Base-by-base conservation (phyloP, 176 grass and related monocot species). In the Panicum miliaceum region DNA sequence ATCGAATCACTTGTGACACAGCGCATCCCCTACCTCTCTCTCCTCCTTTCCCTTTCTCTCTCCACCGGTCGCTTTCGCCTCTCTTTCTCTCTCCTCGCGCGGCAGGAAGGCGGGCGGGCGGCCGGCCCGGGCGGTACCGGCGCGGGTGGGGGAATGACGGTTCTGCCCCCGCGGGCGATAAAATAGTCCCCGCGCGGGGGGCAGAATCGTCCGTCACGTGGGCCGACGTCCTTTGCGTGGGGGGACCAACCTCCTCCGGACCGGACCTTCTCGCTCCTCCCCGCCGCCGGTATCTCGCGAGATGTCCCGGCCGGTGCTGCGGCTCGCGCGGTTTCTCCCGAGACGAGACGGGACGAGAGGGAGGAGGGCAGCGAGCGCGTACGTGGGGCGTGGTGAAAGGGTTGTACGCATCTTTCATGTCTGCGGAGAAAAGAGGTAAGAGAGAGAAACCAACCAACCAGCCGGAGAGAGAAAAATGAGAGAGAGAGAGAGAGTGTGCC, bases 221-320 rank as follows among this genome's bases (percentile, higher is more conserved):
- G 77, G 60, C 85, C 77, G 63, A 86, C 87, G 88, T 83, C 78
- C 85, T 83, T 82, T 52, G 82, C 91, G 88, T 76, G 84, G 73
- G 75, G 81, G 77, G 77, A 51, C 61, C 79, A 57, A 22, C 46
- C 37, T 5, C 26, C 18, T 12, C 27, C 71, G n/a, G 67, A 3
- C 64, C 36, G 7, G 36, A 4, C 9, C 65, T 16, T 3, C 12
- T 7, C 3, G 37, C 57, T 11, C 22, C 6, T 19, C 9, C 11
- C 42, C 5, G 0, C 27, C 27, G 5, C 11, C 69, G 85, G 8
- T 75, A 68, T 86, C 56, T 73, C 84, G 54, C 52, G 46, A 5
- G 16, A 14, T 0, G 3, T 9, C 2, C 12, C 23, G 4, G 6
- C 38, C 0, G 62, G 13, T 2, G 61, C 27, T 5, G 25, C 59